phyloP scores from a whole-genome alignment of 1,139 yeast species.

The Candida sp. region DNA sequence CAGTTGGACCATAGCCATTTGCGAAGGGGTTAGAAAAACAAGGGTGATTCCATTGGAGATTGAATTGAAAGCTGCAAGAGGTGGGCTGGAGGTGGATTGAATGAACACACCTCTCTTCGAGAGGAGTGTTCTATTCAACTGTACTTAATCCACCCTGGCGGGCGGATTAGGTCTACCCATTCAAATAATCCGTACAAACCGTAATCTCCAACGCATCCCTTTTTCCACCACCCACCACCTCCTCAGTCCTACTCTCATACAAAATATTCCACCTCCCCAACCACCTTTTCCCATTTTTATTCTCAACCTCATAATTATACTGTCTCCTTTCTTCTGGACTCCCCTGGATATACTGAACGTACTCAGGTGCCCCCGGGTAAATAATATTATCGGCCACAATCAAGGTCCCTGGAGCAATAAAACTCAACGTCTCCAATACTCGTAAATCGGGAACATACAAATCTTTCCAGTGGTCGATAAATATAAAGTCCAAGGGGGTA shows the following conservation, averaged over 20 bases:
- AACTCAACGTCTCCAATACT: slow-evolving; percentile 35
- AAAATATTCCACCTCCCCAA: slow-evolving; percentile 44
- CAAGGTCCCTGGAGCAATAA: slow-evolving; percentile 38
- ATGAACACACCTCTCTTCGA: too few relatives aligned
- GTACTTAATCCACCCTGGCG: neutral
- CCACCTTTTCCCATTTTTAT: slow-evolving; percentile 25
- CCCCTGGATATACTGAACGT: slow-evolving; percentile 33
- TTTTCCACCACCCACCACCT: slow-evolving; percentile 8
- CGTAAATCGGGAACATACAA: slow-evolving; percentile 42
- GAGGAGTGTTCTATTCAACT: too few relatives aligned
- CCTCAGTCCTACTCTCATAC: slow-evolving; percentile 29
- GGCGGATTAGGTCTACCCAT: slow-evolving; percentile 10
- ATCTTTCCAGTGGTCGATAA: slow-evolving; percentile 41
- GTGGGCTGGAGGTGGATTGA: too few relatives aligned
- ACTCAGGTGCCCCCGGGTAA: slow-evolving; percentile 38
- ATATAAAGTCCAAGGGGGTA: slow-evolving; percentile 28
- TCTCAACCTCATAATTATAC: slow-evolving; percentile 20
- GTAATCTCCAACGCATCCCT: slow-evolving; percentile 32
- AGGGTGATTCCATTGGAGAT: too few relatives aligned
- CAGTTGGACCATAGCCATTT: too few relatives aligned
- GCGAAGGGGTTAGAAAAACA: too few relatives aligned
- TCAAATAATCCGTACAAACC: slow-evolving; percentile 19
- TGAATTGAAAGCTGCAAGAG: too few relatives aligned
- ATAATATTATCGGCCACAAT: slow-evolving; percentile 39
- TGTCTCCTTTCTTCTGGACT: slow-evolving; percentile 34